phyloP scores from a whole-genome alignment of 2,329 filamentous ascomycete genomes.

The Penicillium palitans region DNA sequence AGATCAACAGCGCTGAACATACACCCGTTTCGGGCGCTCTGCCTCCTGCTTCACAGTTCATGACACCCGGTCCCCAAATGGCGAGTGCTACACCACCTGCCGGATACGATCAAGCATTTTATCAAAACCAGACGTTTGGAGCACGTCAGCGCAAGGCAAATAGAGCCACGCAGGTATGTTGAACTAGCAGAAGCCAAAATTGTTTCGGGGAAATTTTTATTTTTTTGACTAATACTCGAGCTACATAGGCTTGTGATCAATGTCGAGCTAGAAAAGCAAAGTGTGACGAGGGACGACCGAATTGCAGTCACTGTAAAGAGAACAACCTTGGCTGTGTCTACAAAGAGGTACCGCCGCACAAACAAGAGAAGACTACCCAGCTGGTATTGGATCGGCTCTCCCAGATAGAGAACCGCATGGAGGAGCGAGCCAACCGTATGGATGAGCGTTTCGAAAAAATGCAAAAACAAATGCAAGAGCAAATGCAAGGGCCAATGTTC shows the following conservation, averaged over 20 bases:
- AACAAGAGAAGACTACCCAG: slow-evolving; percentile 55
- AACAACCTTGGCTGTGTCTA: slow-evolving; percentile 83
- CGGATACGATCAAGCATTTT: slow-evolving; percentile 36
- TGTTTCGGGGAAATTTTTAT: too few species aligned
- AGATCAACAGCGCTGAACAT: slow-evolving; percentile 33
- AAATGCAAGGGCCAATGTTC: slow-evolving; percentile 2
- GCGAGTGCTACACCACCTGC: slow-evolving; percentile 28
- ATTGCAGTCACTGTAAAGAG: slow-evolving; percentile 82
- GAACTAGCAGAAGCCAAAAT: background rate
- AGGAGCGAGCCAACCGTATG: slow-evolving; percentile 3
- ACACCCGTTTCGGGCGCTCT: slow-evolving; percentile 32
- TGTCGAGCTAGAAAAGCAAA: slow-evolving; percentile 87
- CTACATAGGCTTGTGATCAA: slow-evolving; percentile 76
- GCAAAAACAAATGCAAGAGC: slow-evolving; percentile 7
- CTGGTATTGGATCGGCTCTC: slow-evolving; percentile 38
- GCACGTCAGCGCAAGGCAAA: slow-evolving; percentile 42
- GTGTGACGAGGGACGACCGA: slow-evolving; percentile 82
- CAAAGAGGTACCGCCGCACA: slow-evolving; percentile 85
- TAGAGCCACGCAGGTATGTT: slow-evolving; percentile 43
- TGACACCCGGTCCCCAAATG: slow-evolving; percentile 27
- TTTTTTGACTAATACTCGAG: slow-evolving; percentile 3
- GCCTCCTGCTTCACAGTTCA: slow-evolving; percentile 32
- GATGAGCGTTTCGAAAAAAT: slow-evolving; percentile 7
- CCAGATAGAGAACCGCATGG: slow-evolving; percentile 34
- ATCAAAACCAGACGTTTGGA: slow-evolving; percentile 32